These are phyloP conservation scores for Pyricularia sp. DNA, from an alignment of 2,329 filamentous ascomycete species.

Conservation along the genomic window DNA sequence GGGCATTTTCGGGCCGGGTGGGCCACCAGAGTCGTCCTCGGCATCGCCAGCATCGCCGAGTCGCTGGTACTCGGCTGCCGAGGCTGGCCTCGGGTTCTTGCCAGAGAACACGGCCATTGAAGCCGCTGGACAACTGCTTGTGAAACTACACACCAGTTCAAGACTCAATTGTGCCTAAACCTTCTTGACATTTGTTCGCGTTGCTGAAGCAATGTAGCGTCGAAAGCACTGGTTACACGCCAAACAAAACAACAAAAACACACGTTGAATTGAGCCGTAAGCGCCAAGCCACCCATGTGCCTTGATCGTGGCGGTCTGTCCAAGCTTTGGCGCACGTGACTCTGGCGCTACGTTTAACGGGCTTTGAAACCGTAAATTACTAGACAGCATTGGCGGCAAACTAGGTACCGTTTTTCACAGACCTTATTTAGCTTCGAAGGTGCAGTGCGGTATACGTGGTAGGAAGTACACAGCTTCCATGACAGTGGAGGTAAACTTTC, in stretches of 20 bases:
- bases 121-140: background rate
- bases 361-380: too few species aligned
- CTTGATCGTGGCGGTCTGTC: background rate
- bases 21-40: background rate
- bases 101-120: background rate
- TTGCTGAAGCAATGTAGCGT: background rate
- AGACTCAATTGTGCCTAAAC: background rate
- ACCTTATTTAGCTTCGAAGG: too few species aligned
- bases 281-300: background rate
- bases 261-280: background rate
- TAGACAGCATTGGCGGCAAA: too few species aligned
- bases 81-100: constrained; percentile 5
- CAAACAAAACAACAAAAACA: too few species aligned
- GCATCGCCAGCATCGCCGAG: constrained; percentile 9
- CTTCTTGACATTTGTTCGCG: background rate
- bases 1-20: background rate
- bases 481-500: too few species aligned
- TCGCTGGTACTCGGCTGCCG: constrained; percentile 11
- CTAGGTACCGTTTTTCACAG: too few species aligned
- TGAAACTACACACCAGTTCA: background rate
- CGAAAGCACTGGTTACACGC: too few species aligned
- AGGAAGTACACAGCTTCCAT: too few species aligned
- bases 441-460: too few species aligned
- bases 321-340: background rate
- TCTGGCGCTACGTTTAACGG: background rate